Evolutionary conservation across 2,329 filamentous ascomycete genomes (phyloP).

Genomic region (Sordariomycetes sp.): DNA sequence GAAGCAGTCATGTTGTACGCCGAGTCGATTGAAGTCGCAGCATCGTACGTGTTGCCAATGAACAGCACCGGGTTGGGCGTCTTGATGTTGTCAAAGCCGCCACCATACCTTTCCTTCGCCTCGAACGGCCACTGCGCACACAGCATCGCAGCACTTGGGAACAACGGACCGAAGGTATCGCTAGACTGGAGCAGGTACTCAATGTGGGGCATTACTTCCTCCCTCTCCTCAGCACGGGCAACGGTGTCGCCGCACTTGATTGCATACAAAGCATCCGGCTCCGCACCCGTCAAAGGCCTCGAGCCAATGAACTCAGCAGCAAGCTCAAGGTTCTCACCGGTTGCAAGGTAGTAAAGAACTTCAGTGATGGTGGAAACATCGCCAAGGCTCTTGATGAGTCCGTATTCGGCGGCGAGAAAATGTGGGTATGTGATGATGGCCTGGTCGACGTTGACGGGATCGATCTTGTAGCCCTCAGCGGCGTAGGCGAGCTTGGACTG

Average conservation of each 20-base stretch:
- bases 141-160: conserved; percentile 5
- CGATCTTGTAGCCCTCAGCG: conserved; percentile 22
- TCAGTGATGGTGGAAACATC: conserved; percentile 26
- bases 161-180: conserved; percentile 13
- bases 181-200: conserved; percentile 10
- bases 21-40: conserved; percentile 31
- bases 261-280: conserved; percentile 25
- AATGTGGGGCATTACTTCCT: background rate
- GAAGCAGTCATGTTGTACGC: conserved; percentile 26
- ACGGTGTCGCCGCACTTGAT: conserved; percentile 23
- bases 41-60: conserved; percentile 29
- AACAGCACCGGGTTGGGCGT: conserved; percentile 31
- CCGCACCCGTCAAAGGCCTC: background rate
- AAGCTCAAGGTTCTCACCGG: conserved; percentile 28
- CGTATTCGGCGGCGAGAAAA: conserved; percentile 18
- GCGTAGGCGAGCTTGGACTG: conserved; percentile 23
- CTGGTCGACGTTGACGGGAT: conserved; percentile 26
- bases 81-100: conserved; percentile 14
- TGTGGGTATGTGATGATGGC: conserved; percentile 33
- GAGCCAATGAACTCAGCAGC: conserved; percentile 17
- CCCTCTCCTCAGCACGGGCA: conserved; percentile 5
- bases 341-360: conserved; percentile 27
- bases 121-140: conserved; percentile 24
- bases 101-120: conserved; percentile 11
- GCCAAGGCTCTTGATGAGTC: conserved; percentile 29